Base-by-base conservation (phyloP, 768 basidiomycete species). In the Hypholoma fasciculare region DNA sequence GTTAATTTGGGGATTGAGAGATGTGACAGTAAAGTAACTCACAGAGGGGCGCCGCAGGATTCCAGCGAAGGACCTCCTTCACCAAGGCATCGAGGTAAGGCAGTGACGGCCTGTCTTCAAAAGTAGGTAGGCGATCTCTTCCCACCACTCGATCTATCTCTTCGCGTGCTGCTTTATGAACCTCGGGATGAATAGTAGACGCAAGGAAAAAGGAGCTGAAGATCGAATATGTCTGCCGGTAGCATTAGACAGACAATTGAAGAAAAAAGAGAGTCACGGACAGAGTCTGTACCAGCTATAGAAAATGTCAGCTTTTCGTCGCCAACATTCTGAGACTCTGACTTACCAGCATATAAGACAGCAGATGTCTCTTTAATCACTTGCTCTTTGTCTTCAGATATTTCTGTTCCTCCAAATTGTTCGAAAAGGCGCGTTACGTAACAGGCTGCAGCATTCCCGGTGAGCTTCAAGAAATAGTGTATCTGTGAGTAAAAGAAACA, bases 141-240 rank as follows among this genome's bases (percentile, higher is more conserved):
- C 74, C 73, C 16, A 74, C 56, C 11, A 73, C 64, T 0, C 60
- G 39, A 52, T 75, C 71, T 26, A 76, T 63, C 51, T 76, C 74
- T 14, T 48, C 62, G 50, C 71, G 74, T 2, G 69, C 74, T 52
- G 67, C 69, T 13, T 53, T 54, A 54, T 73, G 72, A 1, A 67
- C 61, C 2, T 73, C 65, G 0, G 72, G 73, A 56, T 72, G 50
- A 9, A 58, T 49, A 9, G 67, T 47, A 34, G 7, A 34, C 65
- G 74, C 66, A 11, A 68, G 62, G 17, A 74, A 65, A 37, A 76
- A 52, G 59, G 59, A 60, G 2, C 62, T 56, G 30, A 61, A 56
- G n/a, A 57, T 55, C 9, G 63, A 57, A 54, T 61, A 50, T 26
- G 16, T 23, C 19, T 34, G 30, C 9, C 6, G 30, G 46, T 34